Percentiles rank a stretch among this genome's conserved stretches.
These are phyloP conservation scores for Geranium rotundifolium DNA, from an alignment of 345 rosid genomes.

Conservation along the genomic window DNA sequence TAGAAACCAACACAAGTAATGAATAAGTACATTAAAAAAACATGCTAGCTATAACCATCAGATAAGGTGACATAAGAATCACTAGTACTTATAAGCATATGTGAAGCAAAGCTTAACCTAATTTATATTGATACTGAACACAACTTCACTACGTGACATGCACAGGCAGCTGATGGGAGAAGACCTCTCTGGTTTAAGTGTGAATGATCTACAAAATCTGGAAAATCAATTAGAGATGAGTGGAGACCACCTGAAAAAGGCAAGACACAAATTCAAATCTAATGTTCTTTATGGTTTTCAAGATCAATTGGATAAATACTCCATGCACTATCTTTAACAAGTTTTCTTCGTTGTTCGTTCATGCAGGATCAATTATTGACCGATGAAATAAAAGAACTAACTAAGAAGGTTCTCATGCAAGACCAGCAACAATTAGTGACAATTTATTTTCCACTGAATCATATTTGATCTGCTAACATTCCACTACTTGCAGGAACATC, in stretches of 20 bases:
- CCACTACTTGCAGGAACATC: constrained; percentile 35
- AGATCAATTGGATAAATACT: neutral
- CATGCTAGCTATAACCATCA: no score
- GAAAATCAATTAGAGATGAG: constrained; percentile 67
- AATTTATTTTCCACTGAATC: neutral
- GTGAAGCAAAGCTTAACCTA: neutral
- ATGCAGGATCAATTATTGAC: constrained; percentile 48
- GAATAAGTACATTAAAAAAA: no score
- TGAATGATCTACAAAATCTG: constrained; percentile 48
- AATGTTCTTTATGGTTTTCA: neutral
- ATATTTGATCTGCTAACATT: constrained; percentile 5
- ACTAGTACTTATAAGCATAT: neutral
- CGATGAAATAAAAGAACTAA: constrained; percentile 50
- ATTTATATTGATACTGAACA: neutral
- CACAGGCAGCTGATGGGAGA: constrained; percentile 77
- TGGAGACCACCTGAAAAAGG: constrained; percentile 58
- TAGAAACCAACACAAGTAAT: no score
- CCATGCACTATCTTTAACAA: neutral
- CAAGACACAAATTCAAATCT: neutral
- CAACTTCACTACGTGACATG: neutral
- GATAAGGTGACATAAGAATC: no score
- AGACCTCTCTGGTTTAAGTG: constrained; percentile 54
- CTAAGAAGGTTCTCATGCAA: constrained; percentile 33
- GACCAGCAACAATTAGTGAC: constrained; percentile 1
- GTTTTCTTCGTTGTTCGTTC: neutral